Evolutionary conservation across 306 rosid genomes (phyloP).

Genomic region (Cucurbita maxima): DNA sequence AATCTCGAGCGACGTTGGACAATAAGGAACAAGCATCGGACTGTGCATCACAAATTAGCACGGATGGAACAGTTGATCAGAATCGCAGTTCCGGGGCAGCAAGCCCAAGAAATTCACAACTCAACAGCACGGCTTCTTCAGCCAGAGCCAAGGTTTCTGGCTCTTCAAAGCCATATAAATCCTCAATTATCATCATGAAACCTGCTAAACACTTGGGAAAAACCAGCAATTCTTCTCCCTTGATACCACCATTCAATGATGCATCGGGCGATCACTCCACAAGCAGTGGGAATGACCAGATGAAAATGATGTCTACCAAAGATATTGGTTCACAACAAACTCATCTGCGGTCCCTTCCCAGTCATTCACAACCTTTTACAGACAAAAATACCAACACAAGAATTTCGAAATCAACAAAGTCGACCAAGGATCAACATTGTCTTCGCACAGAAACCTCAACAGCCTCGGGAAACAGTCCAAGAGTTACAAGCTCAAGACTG

Average conservation of each 20-base stretch:
- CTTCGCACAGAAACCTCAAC: conserved; percentile 17
- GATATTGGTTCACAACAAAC: conserved; percentile 18
- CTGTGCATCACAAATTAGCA: conserved; percentile 21
- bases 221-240: conserved; percentile 17
- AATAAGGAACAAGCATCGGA: conserved; percentile 34
- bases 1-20: conserved; percentile 27
- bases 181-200: conserved; percentile 48
- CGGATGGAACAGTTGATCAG: conserved; percentile 13
- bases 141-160: conserved; percentile 5
- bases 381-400: conserved; percentile 22
- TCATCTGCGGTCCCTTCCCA: conserved; percentile 16
- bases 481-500: conserved; percentile 39
- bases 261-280: conserved; percentile 16
- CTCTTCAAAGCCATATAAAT: conserved; percentile 12
- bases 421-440: conserved; percentile 19
- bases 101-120: conserved; percentile 26
- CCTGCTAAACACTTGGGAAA: conserved; percentile 35
- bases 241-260: conserved; percentile 9
- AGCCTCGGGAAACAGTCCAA: conserved; percentile 19
- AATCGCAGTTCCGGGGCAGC: conserved; percentile 29
- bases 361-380: conserved; percentile 13
- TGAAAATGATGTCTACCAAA: conserved; percentile 20
- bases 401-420: conserved; percentile 25
- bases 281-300: conserved; percentile 25
- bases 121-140: conserved; percentile 11